phyloP scores from a whole-genome alignment of 1,139 yeast genomes.

The Yamadazyma diospyri region DNA sequence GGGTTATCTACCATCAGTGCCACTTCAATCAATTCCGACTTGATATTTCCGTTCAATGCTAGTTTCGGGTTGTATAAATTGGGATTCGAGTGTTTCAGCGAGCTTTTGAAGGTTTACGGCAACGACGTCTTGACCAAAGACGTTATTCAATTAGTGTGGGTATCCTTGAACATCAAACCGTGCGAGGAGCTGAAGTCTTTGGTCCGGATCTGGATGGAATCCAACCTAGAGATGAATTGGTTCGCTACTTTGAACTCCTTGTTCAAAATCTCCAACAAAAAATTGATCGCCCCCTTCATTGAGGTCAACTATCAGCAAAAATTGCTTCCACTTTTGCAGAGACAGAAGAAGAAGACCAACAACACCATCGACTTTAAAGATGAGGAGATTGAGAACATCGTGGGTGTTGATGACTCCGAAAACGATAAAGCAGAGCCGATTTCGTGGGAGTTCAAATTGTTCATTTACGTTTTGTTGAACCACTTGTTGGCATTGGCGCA shows the following conservation, averaged over 20 bases:
- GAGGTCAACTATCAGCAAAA: slow-evolving; percentile 41
- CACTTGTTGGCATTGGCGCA: slow-evolving; percentile 45
- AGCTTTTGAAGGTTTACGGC: slow-evolving; percentile 39
- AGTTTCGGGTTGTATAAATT: slow-evolving; percentile 32
- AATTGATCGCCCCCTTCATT: slow-evolving; percentile 36
- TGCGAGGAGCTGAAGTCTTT: slow-evolving; percentile 33
- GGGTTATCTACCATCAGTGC: slow-evolving; percentile 34
- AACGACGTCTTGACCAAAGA: slow-evolving; percentile 31
- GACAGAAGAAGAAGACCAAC: slow-evolving; percentile 39
- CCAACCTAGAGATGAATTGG: slow-evolving; percentile 37
- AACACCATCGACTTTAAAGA: slow-evolving; percentile 36
- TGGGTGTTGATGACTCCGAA: slow-evolving; percentile 25
- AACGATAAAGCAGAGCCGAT: slow-evolving; percentile 56
- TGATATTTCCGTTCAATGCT: slow-evolving; percentile 40
- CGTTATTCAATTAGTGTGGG: slow-evolving; percentile 39
- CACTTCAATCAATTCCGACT: slow-evolving; percentile 32
- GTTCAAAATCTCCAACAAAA: slow-evolving; percentile 36
- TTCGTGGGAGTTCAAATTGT: slow-evolving; percentile 64
- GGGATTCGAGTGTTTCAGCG: slow-evolving; percentile 40
- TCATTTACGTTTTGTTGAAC: slow-evolving; percentile 57
- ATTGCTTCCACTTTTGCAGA: slow-evolving; percentile 40
- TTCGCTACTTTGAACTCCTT: slow-evolving; percentile 37
- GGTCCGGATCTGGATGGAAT: slow-evolving; percentile 40
- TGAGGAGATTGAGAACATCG: slow-evolving; percentile 46
- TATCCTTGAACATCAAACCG: slow-evolving; percentile 42